phyloP scores from a whole-genome alignment of 495 filamentous ascomycete genomes.

The Penicillium odoratum region DNA sequence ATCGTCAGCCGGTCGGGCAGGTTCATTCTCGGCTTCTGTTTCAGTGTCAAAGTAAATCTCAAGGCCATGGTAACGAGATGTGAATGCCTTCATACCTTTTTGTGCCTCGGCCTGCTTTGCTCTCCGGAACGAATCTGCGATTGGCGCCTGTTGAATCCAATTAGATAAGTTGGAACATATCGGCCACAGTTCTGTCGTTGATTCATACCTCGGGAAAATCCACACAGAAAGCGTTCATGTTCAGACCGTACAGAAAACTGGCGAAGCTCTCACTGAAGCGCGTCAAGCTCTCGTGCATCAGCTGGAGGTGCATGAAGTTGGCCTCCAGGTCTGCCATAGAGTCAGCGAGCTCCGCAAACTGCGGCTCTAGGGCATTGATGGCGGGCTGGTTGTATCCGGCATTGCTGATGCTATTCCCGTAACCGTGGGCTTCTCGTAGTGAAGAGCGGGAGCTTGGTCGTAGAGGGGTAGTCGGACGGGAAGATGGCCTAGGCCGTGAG shows the following conservation, averaged over 20 bases:
- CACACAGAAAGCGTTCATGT: conserved; percentile 99
- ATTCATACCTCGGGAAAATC: conserved; percentile 86
- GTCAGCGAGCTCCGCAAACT: conserved; percentile 91
- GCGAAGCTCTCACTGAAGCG: conserved; percentile 97
- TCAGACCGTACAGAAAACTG: conserved; percentile 90
- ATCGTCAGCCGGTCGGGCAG: conserved; percentile 39
- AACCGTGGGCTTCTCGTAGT: conserved; percentile 67
- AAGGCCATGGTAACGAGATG: background rate
- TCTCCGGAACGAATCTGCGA: conserved; percentile 71
- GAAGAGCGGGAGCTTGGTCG: conserved; percentile 89
- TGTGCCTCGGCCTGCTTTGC: conserved; percentile 57
- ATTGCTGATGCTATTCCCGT: conserved; percentile 42
- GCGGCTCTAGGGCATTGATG: conserved; percentile 78
- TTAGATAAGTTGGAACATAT: background rate
- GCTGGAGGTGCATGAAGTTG: conserved; percentile 94
- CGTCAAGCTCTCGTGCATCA: conserved; percentile 94
- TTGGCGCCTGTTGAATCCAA: conserved; percentile 52
- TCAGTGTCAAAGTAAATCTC: conserved; percentile 14
- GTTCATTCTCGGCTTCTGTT: conserved; percentile 37
- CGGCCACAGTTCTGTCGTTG: background rate
- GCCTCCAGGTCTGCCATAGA: conserved; percentile 93
- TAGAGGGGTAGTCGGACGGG: conserved; percentile 89
- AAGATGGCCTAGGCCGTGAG: conserved; percentile 50
- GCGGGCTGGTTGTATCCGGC: conserved; percentile 61
- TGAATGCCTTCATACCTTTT: conserved; percentile 30